Conservation (phyloP, 352 stramenopile species). For the Phytophthora pinifolia region DNA sequence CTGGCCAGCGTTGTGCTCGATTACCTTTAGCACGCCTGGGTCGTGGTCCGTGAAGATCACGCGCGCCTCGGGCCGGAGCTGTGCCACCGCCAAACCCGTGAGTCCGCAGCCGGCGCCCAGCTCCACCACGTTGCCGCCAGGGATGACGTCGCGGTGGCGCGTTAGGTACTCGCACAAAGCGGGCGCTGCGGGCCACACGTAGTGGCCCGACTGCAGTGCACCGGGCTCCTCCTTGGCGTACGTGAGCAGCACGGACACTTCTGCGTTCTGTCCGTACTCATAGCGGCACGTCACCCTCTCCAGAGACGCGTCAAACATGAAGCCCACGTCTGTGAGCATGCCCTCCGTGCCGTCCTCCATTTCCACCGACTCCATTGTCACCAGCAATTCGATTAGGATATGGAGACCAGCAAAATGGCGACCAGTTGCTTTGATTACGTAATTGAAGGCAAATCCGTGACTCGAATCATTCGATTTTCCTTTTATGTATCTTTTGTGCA, state of each 20-base stretch:
- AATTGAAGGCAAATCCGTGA: conserved; percentile 12
- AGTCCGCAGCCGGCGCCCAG: conserved; percentile 68
- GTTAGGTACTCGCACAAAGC: conserved; percentile 69
- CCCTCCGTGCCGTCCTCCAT: conserved; percentile 42
- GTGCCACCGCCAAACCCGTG: conserved; percentile 59
- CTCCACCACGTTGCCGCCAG: conserved; percentile 61
- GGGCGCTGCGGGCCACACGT: conserved; percentile 68
- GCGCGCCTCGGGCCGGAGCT: conserved; percentile 54
- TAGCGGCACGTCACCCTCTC: conserved; percentile 72
- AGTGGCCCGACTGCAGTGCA: conserved; percentile 58
- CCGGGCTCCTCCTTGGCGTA: conserved; percentile 66
- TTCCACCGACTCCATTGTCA: conserved; percentile 25
- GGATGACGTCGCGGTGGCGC: conserved; percentile 44
- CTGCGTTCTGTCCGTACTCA: conserved; percentile 46
- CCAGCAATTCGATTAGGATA: conserved; percentile 9
- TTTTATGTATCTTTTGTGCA: too few relatives aligned
- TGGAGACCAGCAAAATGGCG: conserved; percentile 3
- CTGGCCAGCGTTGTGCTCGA: conserved; percentile 69
- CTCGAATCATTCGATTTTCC: too few relatives aligned
- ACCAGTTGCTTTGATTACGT: conserved; percentile 21
- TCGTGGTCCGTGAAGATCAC: conserved; percentile 85
- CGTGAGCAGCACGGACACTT: conserved; percentile 70
- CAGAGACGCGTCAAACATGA: conserved; percentile 67
- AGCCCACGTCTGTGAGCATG: conserved; percentile 57
- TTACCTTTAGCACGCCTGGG: conserved; percentile 78